Base-by-base conservation (phyloP, 352 stramenopile species). In the Globisporangium paddicum region DNA sequence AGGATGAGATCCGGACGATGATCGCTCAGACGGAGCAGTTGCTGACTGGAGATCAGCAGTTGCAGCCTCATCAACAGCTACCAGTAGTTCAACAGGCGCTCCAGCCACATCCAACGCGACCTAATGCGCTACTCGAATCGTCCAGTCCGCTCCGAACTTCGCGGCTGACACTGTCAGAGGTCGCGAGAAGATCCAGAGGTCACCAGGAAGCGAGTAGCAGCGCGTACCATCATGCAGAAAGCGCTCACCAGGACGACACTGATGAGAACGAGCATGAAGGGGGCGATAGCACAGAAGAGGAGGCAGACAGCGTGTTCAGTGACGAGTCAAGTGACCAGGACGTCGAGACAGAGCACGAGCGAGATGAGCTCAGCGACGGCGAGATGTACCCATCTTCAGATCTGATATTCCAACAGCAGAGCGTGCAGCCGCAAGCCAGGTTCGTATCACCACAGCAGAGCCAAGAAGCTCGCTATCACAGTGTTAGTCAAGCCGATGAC, bases 11-110 rank as follows among this genome's bases (percentile, higher is more conserved):
- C 34, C 60, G 35, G 13, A 37, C 60, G 41, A 49, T 63, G 52
- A 50, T 66, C 28, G 42, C 60, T 16, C 52, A 66, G 54, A 66
- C 60, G 5, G 52, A 66, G 34, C 25, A 62, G 32, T 34, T 66
- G 30, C 37, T 66, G 28, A 55, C 41, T 10, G 26, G 23, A 7
- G 34, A n/a, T 4, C 56, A 42, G 21, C 50, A 46, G 50, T 9
- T 16, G 11, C 23, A 46, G 25, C 5, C 28, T 19, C 56, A 63
- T 9, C 28, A 47, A 9, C 55, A 55, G 5, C 21, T 8, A 2
- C 52, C 37, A 28, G 5, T 45, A 32, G 21, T 28, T 3, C 44
- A 49, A 16, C 32, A n/a, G 1, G 16, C 14, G n/a, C 23, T 44
- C 7, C 41, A 53, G 21, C 41, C 32, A 14, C 37, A 41, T 13